These are phyloP conservation scores for Alternaria novae-zelandiae DNA, from an alignment of 2,329 filamentous ascomycete genomes.

Conservation along the genomic window DNA sequence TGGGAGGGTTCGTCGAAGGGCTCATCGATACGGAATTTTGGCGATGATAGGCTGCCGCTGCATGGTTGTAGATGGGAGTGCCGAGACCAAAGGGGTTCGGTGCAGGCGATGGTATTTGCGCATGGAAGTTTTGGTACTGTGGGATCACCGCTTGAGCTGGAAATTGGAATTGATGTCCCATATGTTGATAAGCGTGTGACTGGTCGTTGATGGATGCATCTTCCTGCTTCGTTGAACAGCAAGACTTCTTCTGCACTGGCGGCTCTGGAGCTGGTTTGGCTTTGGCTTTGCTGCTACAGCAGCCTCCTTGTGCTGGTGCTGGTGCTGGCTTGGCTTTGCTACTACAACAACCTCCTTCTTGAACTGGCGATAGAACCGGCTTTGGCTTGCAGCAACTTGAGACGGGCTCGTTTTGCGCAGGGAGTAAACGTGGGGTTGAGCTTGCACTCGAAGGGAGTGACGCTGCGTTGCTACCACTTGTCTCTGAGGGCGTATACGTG, in stretches of 20 bases:
- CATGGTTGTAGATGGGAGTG: constrained; percentile 44
- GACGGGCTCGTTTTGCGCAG: constrained; percentile 31
- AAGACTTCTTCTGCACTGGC: constrained; percentile 34
- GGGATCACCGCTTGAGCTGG: constrained; percentile 29
- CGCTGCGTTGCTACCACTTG: constrained; percentile 40
- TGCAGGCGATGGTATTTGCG: constrained; percentile 19
- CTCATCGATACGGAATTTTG: constrained; percentile 44
- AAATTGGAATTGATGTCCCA: constrained; percentile 26
- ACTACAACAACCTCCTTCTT: constrained; percentile 39
- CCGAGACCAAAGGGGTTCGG: constrained; percentile 37
- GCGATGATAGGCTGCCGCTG: constrained; percentile 38
- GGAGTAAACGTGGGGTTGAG: constrained; percentile 44
- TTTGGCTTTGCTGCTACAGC: constrained; percentile 39
- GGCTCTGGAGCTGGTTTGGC: constrained; percentile 21
- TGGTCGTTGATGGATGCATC: constrained; percentile 9
- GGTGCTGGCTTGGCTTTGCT: constrained; percentile 28
- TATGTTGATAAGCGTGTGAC: constrained; percentile 10
- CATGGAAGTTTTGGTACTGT: constrained; percentile 27
- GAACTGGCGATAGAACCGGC: constrained; percentile 15
- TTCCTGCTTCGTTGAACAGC: constrained; percentile 34
- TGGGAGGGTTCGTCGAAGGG: constrained; percentile 13
- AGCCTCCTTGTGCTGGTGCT: constrained; percentile 21
- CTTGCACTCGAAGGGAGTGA: constrained; percentile 46
- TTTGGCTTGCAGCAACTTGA: constrained; percentile 46
- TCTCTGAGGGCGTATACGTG: constrained; percentile 41